These are phyloP conservation scores for Rhynchosporium agropyri DNA, from an alignment of 2,329 filamentous ascomycete genomes.

Conservation along the genomic window DNA sequence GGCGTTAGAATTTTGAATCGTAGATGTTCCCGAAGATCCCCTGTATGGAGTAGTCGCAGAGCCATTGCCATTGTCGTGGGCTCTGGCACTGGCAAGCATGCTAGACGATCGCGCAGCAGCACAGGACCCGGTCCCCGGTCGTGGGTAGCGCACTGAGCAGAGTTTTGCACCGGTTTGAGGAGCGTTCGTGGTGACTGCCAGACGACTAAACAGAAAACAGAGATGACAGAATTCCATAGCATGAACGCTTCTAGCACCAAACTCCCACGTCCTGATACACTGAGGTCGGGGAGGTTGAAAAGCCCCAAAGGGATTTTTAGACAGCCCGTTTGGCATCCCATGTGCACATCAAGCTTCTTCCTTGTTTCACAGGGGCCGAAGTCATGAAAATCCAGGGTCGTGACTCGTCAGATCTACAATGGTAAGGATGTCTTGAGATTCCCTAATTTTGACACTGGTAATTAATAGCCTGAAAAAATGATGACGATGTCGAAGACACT, in stretches of 20 bases:
- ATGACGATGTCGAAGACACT: conserved; percentile 21
- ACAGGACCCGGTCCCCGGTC: conserved; percentile 19
- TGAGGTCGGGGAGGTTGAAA: background rate
- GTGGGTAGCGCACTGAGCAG: conserved; percentile 13
- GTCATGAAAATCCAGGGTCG: conserved; percentile 13
- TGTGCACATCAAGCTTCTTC: conserved; percentile 35
- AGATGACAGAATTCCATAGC: background rate
- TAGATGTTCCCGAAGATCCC: conserved; percentile 1
- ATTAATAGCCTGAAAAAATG: conserved; percentile 27
- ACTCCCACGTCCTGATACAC: background rate
- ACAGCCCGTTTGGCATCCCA: conserved; percentile 20
- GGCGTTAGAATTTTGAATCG: background rate
- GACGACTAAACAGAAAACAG: background rate
- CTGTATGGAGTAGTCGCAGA: conserved; percentile 3
- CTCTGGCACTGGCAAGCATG: conserved; percentile 15
- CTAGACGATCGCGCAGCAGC: conserved; percentile 19
- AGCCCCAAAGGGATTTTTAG: background rate
- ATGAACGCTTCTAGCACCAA: background rate
- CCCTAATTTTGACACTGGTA: conserved; percentile 28
- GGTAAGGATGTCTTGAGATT: background rate
- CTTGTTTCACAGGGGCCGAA: conserved; percentile 22
- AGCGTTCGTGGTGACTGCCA: conserved; percentile 9
- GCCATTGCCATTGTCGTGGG: conserved; percentile 16
- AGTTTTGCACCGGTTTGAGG: background rate
- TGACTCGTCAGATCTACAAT: conserved; percentile 16